Evolutionary conservation across 371 early-diverging fungal species (phyloP).

Genomic region (Mucor irregularis): DNA sequence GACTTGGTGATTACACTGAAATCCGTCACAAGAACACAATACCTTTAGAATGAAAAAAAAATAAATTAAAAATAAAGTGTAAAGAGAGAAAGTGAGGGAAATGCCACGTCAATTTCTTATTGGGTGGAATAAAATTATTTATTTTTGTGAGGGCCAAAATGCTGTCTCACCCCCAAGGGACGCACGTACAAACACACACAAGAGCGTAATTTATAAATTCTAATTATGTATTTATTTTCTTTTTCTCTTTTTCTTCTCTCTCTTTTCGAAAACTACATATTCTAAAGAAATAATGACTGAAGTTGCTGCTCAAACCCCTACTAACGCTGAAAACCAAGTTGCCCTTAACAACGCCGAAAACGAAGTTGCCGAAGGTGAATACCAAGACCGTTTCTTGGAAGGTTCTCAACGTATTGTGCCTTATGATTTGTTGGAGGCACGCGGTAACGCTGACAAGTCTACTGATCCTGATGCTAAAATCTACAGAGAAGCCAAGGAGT

Average conservation of each 20-base stretch:
- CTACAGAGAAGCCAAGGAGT: conserved; percentile 61
- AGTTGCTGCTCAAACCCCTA: background rate
- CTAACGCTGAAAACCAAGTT: background rate
- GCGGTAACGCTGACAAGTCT: conserved; percentile 55
- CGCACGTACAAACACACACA: no score
- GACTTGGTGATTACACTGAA: conserved; percentile 29
- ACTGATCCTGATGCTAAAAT: conserved; percentile 60
- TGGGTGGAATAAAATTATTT: no score
- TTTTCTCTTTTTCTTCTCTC: background rate
- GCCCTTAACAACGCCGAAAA: no score
- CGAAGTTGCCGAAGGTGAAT: conserved; percentile 22
- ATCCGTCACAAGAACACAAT: conserved; percentile 19
- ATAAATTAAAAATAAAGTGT: conserved; percentile 1
- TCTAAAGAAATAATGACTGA: conserved; percentile 19
- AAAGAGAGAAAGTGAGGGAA: background rate
- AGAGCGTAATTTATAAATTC: no score
- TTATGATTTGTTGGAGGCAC: conserved; percentile 63
- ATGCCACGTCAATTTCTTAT: conserved; percentile 26
- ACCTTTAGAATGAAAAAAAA: conserved; percentile 15
- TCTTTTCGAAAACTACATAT: background rate
- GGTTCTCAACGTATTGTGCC: conserved; percentile 54
- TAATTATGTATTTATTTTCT: no score
- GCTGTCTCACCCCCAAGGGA: no score
- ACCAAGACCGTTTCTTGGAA: conserved; percentile 55
- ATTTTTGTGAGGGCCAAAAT: no score